These are phyloP conservation scores for Wickerhamiella lipophila DNA, from an alignment of 805 yeast species.

Conservation along the genomic window DNA sequence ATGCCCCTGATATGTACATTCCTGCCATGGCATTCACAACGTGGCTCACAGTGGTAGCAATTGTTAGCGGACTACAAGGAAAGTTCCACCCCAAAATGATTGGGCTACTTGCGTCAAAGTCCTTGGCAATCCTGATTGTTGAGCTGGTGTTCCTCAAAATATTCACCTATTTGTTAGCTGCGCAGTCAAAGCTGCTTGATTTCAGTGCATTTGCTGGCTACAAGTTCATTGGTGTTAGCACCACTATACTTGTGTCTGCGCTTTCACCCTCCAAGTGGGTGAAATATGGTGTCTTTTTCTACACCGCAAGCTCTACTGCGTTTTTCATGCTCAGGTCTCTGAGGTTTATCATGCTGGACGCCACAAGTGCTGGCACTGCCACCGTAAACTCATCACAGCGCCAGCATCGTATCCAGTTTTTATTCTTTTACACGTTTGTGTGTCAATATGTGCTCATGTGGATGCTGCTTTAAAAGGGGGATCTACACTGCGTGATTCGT, in stretches of 20 bases:
- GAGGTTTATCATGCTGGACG: constrained; percentile 48
- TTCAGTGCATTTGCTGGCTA: constrained; percentile 83
- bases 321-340: constrained; percentile 40
- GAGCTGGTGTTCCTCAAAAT: constrained; percentile 67
- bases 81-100: constrained; percentile 86
- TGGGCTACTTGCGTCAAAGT: constrained; percentile 76
- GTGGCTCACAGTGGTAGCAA: constrained; percentile 71
- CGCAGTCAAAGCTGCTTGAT: constrained; percentile 65
- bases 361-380: constrained; percentile 35
- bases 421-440: constrained; percentile 71
- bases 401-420: constrained; percentile 72
- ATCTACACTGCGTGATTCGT: no score
- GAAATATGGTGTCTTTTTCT: constrained; percentile 40
- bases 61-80: constrained; percentile 73
- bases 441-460: constrained; percentile 67
- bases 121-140: constrained; percentile 64
- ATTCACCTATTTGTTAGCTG: constrained; percentile 68
- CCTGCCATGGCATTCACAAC: constrained; percentile 91
- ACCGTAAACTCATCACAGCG: constrained; percentile 55
- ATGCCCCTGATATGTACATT: constrained; percentile 92
- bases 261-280: constrained; percentile 28
- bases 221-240: constrained; percentile 63
- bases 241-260: constrained; percentile 27
- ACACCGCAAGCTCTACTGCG: constrained; percentile 44
- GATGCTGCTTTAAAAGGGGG: constrained; percentile 18